Evolutionary conservation across 805 yeast genomes (phyloP), one percentile per base, ranked within the genome.

Genomic region (Zygosaccharomyces kombuchaensis): DNA sequence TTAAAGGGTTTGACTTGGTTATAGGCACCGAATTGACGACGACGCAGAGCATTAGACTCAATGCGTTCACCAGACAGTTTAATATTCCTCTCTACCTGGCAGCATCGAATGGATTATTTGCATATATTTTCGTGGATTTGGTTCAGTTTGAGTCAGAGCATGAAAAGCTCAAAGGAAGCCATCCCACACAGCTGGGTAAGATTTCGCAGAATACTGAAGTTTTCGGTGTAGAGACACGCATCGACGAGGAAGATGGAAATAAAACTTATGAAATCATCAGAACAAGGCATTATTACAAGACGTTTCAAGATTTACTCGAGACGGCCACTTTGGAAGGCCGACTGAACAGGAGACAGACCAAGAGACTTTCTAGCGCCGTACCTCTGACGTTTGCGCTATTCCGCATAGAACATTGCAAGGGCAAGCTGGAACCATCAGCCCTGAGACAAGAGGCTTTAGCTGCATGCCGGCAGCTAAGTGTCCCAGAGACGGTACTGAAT

Each of bases 101-200:
- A 1, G 83, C 82, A 0, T 59, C 80, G 2, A 84, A 84, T 62
- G 99, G 99, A 0, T 68, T 90, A 59, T 88, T 77, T 62, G 96
- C 96, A 1, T 86, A 78, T 57, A 75, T 87, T 1, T 83, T 90
- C 60, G 80, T 81, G 2, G 99, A 93, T 65, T 71, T 91, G 49
- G 76, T 87, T 9, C 62, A 71, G 38, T 88, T 87, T 64, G 70
- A 72, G 13, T 73, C 87, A 2, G 67, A 65, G 2, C 74, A 76
- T 38, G 80, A 77, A 32, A 75, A 73, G 44, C 77, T 76, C 37
- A 74, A 70, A 45, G 76, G 79, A 34, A 67, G 71, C 17, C 59
- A 69, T 7, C 60, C 75, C n/a, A 76, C 84, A 9, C 67, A 70
- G 42, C 48, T 76, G 6, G 91, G 89, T 3, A 65, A 68, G 2